Conservation (phyloP, 2,329 filamentous ascomycete species). For the Colletotrichum noveboracense region DNA sequence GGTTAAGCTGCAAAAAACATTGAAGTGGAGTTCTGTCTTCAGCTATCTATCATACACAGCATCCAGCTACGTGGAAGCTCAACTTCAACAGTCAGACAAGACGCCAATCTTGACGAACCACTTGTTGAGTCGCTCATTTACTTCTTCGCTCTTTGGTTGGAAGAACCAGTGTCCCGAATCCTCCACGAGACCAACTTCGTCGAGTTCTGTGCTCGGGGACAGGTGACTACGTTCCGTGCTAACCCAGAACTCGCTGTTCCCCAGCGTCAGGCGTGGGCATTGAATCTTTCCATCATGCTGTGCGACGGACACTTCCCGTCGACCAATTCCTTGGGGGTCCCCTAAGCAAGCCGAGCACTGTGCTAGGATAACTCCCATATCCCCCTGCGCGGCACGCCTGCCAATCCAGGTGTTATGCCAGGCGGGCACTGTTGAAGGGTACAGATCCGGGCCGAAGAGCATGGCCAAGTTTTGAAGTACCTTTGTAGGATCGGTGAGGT, state of each 20-base stretch:
- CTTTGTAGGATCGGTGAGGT: background rate
- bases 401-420: slow-evolving; percentile 9
- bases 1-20: background rate
- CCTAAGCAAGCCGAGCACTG: background rate
- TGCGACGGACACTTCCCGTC: background rate
- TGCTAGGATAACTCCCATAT: background rate
- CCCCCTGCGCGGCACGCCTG: background rate
- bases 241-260: background rate
- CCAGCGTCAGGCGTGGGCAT: background rate
- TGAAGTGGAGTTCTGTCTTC: background rate
- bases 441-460: background rate
- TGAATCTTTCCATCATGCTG: background rate
- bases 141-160: background rate
- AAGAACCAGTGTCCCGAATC: background rate
- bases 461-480: background rate
- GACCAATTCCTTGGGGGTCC: background rate
- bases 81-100: background rate
- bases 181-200: background rate
- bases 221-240: background rate
- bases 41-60: background rate
- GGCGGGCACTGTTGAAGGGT: background rate
- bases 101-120: background rate
- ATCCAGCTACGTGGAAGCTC: background rate
- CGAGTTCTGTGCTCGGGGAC: background rate
- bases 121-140: background rate